Evolutionary conservation across 306 rosid species (phyloP).

Genomic region (Calophaca sinica): DNA sequence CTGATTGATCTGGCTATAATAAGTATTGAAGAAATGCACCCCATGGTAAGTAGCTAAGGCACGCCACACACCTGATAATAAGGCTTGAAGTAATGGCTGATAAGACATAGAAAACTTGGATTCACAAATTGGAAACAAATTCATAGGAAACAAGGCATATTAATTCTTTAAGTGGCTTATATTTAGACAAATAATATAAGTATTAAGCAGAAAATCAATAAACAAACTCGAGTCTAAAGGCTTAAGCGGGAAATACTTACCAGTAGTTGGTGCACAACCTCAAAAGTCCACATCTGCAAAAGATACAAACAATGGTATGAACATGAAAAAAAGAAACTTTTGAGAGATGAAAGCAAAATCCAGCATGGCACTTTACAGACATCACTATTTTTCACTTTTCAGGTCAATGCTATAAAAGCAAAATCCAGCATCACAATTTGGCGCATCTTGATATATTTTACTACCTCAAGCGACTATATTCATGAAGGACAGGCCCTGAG

Average conservation of each 20-base stretch:
- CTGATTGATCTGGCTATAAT: constrained; percentile 53
- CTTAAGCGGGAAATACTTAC: constrained; percentile 51
- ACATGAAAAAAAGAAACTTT: constrained; percentile 42
- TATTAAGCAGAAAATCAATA: constrained; percentile 2
- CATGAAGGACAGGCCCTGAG: no score
- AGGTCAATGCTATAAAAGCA: no score
- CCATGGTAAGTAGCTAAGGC: constrained; percentile 48
- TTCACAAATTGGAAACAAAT: constrained; percentile 19
- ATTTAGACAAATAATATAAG: constrained; percentile 29
- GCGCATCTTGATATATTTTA: not conserved
- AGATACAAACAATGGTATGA: not conserved
- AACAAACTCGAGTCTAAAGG: constrained; percentile 27
- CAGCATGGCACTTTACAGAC: constrained; percentile 38
- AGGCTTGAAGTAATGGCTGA: not conserved
- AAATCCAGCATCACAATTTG: no score
- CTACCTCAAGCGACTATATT: no score
- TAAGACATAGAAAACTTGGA: not conserved
- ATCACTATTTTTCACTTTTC: not conserved
- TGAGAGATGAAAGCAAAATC: constrained; percentile 27
- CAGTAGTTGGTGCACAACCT: constrained; percentile 36
- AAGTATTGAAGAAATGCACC: constrained; percentile 64
- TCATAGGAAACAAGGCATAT: not conserved
- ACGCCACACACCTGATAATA: constrained; percentile 44
- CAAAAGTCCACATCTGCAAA: constrained; percentile 24
- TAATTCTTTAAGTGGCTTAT: not conserved